Evolutionary conservation across 768 basidiomycete genomes (phyloP).

Genomic region (Hysterangium stoloniferum): DNA sequence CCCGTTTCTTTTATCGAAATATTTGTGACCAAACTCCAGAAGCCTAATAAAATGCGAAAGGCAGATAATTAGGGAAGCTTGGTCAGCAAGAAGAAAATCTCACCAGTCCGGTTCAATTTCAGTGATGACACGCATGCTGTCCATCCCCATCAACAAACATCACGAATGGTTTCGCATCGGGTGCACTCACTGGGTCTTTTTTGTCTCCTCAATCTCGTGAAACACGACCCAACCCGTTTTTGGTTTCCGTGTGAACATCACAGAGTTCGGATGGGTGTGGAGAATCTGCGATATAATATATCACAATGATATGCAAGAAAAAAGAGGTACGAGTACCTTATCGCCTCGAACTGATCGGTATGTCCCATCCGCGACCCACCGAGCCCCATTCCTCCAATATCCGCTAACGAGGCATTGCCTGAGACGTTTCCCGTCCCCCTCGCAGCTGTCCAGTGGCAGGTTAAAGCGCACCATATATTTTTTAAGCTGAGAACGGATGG

Average conservation of each 20-base stretch:
- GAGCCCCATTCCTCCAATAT: constrained; percentile 90
- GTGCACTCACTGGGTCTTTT: constrained; percentile 71
- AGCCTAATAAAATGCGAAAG: constrained; percentile 27
- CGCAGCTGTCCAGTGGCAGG: constrained; percentile 75
- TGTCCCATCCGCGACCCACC: constrained; percentile 88
- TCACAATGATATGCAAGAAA: not conserved
- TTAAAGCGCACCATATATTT: constrained; percentile 92
- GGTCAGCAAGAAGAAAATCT: constrained; percentile 11
- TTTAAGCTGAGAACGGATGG: constrained; percentile 89
- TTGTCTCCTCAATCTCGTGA: constrained; percentile 95
- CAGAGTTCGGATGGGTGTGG: constrained; percentile 89
- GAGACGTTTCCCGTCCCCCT: constrained; percentile 78
- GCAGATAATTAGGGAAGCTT: not conserved
- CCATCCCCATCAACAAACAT: not conserved
- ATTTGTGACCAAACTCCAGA: constrained; percentile 44
- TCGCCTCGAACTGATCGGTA: constrained; percentile 85
- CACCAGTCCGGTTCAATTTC: constrained; percentile 95
- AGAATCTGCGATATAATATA: constrained; percentile 44
- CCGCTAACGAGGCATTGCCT: constrained; percentile 87
- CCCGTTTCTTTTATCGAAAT: constrained; percentile 25
- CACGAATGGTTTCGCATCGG: constrained; percentile 10
- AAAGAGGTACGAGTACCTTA: constrained; percentile 43
- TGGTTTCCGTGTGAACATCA: constrained; percentile 88
- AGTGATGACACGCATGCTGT: constrained; percentile 84
- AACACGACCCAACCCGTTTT: constrained; percentile 89